A percentile compares a stretch with the other conserved stretches of the same genome.
Conservation (phyloP, 1,284 basidiomycete species). For the Anthracocystis panici-leucophaei region DNA sequence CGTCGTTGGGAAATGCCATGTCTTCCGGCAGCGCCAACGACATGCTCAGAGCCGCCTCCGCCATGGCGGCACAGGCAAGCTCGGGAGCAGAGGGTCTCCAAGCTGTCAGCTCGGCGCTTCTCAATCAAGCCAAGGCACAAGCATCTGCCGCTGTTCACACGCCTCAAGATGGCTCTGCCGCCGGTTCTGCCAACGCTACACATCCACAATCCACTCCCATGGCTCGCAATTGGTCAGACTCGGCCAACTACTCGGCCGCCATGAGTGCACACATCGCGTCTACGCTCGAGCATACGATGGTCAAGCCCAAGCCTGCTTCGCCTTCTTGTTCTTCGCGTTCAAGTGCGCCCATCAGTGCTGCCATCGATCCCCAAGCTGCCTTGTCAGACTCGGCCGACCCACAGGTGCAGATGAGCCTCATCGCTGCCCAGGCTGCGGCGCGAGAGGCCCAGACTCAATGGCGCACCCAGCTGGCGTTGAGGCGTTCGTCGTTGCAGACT, state of each 20-base stretch:
- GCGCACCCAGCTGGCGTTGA: slow-evolving; percentile 50
- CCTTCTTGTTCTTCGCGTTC: background rate
- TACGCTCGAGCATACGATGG: slow-evolving; percentile 33
- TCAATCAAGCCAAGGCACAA: slow-evolving; percentile 53
- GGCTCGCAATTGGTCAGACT: slow-evolving; percentile 43
- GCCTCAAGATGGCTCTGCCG: slow-evolving; percentile 1
- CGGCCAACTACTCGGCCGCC: slow-evolving; percentile 53
- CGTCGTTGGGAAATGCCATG: slow-evolving; percentile 20
- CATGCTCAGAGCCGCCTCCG: slow-evolving; percentile 56
- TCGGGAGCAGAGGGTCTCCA: slow-evolving; percentile 52
- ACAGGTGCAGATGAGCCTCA: slow-evolving; percentile 45
- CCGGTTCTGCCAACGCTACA: background rate
- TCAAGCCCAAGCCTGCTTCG: slow-evolving; percentile 5
- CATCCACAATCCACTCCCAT: slow-evolving; percentile 28
- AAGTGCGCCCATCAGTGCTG: slow-evolving; percentile 22
- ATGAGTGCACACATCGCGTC: slow-evolving; percentile 53
- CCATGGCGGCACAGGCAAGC: slow-evolving; percentile 54
- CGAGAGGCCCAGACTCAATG: slow-evolving; percentile 55
- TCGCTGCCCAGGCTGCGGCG: slow-evolving; percentile 53
- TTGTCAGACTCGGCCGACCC: slow-evolving; percentile 18
- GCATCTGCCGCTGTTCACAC: slow-evolving; percentile 27
- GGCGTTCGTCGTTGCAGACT: slow-evolving; percentile 19
- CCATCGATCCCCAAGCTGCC: slow-evolving; percentile 16
- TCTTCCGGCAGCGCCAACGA: slow-evolving; percentile 39
- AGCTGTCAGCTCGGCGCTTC: slow-evolving; percentile 53